Evolutionary conservation across 2,329 filamentous ascomycete species (phyloP).

Genomic region (Xylaria sp.): DNA sequence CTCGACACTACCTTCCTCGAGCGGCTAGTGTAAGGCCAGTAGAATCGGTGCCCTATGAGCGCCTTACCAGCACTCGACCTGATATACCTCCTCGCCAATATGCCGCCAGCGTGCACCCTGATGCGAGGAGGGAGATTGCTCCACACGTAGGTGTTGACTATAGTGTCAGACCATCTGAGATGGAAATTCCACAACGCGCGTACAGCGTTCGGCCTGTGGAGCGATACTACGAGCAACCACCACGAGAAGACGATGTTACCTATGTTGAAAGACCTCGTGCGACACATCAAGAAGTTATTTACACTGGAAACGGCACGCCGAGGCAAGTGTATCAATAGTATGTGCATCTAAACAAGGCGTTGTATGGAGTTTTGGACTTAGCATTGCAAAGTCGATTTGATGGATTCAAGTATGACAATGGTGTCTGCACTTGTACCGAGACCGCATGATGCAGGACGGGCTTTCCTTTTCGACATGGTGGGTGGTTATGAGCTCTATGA

Average conservation of each 20-base stretch:
- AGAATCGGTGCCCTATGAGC: conserved; percentile 57
- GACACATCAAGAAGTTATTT: conserved; percentile 58
- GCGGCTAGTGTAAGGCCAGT: conserved; percentile 69
- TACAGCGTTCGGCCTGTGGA: conserved; percentile 58
- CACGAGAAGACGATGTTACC: conserved; percentile 55
- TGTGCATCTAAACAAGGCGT: conserved; percentile 18
- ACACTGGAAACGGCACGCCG: conserved; percentile 54
- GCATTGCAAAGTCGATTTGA: conserved; percentile 3
- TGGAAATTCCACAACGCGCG: conserved; percentile 51
- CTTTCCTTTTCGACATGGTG: background rate
- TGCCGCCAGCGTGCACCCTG: conserved; percentile 54
- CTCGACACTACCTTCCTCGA: conserved; percentile 65
- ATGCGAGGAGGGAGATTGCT: conserved; percentile 51
- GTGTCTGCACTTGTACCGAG: conserved; percentile 17
- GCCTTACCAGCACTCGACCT: conserved; percentile 57
- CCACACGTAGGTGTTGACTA: conserved; percentile 49
- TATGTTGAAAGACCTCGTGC: conserved; percentile 59
- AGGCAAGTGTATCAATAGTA: conserved; percentile 48
- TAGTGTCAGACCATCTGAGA: conserved; percentile 50
- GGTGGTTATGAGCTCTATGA: conserved; percentile 10
- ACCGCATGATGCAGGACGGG: background rate
- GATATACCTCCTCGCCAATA: conserved; percentile 62
- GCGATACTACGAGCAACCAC: conserved; percentile 57
- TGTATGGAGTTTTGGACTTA: conserved; percentile 19
- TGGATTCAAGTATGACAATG: conserved; percentile 11